Conservation (phyloP, 805 yeast species). For the Grigorovia yakushimaensis region DNA sequence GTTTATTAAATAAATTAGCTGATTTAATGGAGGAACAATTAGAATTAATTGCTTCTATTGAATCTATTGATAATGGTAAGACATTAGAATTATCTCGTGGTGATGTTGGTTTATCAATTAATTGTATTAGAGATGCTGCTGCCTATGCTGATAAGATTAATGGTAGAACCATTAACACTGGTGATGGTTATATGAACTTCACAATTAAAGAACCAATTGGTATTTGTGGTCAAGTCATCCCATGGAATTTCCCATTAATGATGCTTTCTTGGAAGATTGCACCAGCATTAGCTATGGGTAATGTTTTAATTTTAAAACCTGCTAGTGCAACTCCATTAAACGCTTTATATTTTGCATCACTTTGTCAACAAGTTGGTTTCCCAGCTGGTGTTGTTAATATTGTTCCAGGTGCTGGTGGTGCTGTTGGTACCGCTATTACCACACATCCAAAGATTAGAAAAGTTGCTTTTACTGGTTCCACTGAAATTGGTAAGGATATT, state of each 20-base stretch:
- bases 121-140: slow-evolving; percentile 61
- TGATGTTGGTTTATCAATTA: slow-evolving; percentile 55
- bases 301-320: slow-evolving; percentile 62
- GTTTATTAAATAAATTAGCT: slow-evolving; percentile 49
- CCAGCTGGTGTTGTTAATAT: slow-evolving; percentile 71
- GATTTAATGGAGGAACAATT: slow-evolving; percentile 55
- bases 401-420: slow-evolving; percentile 65
- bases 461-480: slow-evolving; percentile 76
- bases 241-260: slow-evolving; percentile 79
- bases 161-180: slow-evolving; percentile 58
- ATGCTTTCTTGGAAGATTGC: slow-evolving; percentile 76
- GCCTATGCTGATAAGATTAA: slow-evolving; percentile 62
- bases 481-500: slow-evolving; percentile 62
- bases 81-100: slow-evolving; percentile 55
- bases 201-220: slow-evolving; percentile 70
- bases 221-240: slow-evolving; percentile 75
- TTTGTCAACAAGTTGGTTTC: slow-evolving; percentile 57
- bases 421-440: slow-evolving; percentile 62
- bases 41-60: slow-evolving; percentile 58
- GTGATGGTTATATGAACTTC: slow-evolving; percentile 51
- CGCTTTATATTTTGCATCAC: slow-evolving; percentile 52
- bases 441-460: slow-evolving; percentile 62
- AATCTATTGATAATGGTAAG: slow-evolving; percentile 71
- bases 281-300: slow-evolving; percentile 71
- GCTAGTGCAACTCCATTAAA: slow-evolving; percentile 73